phyloP scores from a whole-genome alignment of 2,329 filamentous ascomycete species.

The Colletotrichum abscissum region DNA sequence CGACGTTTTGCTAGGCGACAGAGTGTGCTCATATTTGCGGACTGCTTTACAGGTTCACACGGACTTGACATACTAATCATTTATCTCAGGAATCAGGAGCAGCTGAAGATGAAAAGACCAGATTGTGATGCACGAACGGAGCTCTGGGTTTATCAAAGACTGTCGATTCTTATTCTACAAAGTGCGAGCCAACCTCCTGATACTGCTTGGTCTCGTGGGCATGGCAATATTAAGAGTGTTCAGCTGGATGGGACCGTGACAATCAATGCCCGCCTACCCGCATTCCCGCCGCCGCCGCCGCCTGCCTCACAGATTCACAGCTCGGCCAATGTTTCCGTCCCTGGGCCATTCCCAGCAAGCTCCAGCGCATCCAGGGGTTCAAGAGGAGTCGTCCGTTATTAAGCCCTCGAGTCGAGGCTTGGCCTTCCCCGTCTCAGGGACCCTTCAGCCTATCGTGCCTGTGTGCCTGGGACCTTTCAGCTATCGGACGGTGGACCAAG shows the following conservation, averaged over 20 bases:
- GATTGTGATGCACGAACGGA: neutral
- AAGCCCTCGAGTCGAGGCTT: neutral
- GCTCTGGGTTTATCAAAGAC: neutral
- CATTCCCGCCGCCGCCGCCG: too few species aligned
- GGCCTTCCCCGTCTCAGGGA: neutral
- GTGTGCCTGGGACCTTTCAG: too few species aligned
- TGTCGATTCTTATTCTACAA: neutral
- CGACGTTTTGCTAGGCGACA: neutral
- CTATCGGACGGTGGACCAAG: neutral
- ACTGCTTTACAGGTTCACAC: neutral
- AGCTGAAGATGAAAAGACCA: neutral
- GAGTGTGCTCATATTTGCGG: neutral
- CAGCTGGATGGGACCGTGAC: neutral
- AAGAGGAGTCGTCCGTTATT: slow-evolving; percentile 2
- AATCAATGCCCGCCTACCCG: neutral
- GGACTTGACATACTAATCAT: neutral
- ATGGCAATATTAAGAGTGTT: neutral
- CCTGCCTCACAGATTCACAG: neutral
- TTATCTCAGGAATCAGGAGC: neutral
- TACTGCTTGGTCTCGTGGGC: too few species aligned
- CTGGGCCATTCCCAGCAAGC: slow-evolving; percentile 13
- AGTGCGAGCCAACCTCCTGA: neutral
- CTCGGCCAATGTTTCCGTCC: slow-evolving; percentile 5
- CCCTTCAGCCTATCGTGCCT: neutral
- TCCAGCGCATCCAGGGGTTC: neutral